Conservation (phyloP, 768 basidiomycete genomes). For the Termitomyces sp. region DNA sequence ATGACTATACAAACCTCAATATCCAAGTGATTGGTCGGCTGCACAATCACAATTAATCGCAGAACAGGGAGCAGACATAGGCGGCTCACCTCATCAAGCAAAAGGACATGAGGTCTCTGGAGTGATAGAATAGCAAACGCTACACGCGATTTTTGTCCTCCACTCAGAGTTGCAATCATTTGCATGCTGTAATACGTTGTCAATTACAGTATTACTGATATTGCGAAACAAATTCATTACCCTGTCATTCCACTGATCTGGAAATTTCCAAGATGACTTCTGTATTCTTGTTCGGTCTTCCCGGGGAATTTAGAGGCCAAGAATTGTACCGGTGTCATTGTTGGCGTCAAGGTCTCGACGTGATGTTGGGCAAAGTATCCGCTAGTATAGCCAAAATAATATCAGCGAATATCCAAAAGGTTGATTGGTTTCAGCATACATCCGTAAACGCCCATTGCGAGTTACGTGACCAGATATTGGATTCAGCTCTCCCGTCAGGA, state of each 20-base stretch:
- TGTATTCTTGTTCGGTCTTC: constrained; percentile 93
- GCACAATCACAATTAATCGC: constrained; percentile 4
- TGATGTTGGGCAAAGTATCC: constrained; percentile 96
- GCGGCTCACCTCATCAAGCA: constrained; percentile 84
- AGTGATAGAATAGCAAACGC: constrained; percentile 86
- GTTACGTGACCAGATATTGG: constrained; percentile 76
- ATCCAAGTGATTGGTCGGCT: constrained; percentile 96
- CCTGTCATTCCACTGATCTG: constrained; percentile 96
- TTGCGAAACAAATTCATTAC: constrained; percentile 35
- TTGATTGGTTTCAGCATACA: constrained; percentile 44
- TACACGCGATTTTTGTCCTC: constrained; percentile 95
- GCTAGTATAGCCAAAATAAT: constrained; percentile 30
- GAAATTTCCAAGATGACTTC: constrained; percentile 92
- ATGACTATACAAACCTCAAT: constrained; percentile 54
- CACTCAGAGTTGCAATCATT: constrained; percentile 84
- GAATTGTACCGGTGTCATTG: constrained; percentile 91
- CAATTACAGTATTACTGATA: background rate
- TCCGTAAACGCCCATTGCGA: constrained; percentile 85
- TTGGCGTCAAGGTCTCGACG: constrained; percentile 82
- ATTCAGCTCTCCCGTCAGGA: constrained; percentile 79
- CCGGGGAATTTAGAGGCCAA: constrained; percentile 91
- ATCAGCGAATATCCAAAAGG: constrained; percentile 1
- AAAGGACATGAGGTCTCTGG: constrained; percentile 84
- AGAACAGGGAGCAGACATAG: background rate
- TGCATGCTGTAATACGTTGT: constrained; percentile 51